Conservation (phyloP, 1,284 basidiomycete species). For the Xerocomus amazonicus region DNA sequence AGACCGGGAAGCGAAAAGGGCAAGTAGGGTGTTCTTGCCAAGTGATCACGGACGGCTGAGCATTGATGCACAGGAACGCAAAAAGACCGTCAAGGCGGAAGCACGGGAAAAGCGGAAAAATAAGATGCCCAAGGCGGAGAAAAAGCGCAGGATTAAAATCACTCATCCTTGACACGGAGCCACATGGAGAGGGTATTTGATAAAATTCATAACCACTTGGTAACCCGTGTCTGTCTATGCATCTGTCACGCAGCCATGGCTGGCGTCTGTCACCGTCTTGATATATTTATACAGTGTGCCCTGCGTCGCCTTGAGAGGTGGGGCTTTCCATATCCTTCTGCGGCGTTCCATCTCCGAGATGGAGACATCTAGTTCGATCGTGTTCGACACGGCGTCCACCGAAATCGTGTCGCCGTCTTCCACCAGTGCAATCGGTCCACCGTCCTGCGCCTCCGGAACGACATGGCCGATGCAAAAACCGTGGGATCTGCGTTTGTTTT, state of each 20-base stretch:
- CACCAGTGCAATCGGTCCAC: slow-evolving; percentile 89
- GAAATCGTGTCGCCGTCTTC: slow-evolving; percentile 83
- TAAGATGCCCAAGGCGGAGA: slow-evolving; percentile 94
- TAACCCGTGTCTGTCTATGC: slow-evolving; percentile 43
- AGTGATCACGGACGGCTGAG: slow-evolving; percentile 10
- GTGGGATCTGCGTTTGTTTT: slow-evolving; percentile 55
- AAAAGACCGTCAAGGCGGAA: slow-evolving; percentile 84
- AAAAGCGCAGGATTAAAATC: slow-evolving; percentile 79
- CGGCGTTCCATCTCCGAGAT: slow-evolving; percentile 70
- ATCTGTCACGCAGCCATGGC: slow-evolving; percentile 86
- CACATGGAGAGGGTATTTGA: background rate
- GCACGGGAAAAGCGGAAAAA: slow-evolving; percentile 83
- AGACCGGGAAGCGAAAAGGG: slow-evolving; percentile 90
- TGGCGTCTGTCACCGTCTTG: slow-evolving; percentile 83
- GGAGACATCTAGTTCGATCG: slow-evolving; percentile 69
- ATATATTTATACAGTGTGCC: slow-evolving; percentile 89
- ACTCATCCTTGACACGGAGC: slow-evolving; percentile 28
- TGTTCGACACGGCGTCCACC: slow-evolving; percentile 84
- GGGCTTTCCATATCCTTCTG: slow-evolving; percentile 69
- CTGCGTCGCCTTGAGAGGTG: slow-evolving; percentile 79
- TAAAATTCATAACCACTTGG: slow-evolving; percentile 8
- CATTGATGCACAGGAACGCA: slow-evolving; percentile 65
- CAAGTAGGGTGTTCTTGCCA: slow-evolving; percentile 28
- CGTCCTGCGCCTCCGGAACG: slow-evolving; percentile 85
- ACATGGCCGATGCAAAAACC: slow-evolving; percentile 93